Evolutionary conservation across 345 rosid species (phyloP), one percentile per base, ranked within the genome.

Genomic region (Reutealis trisperma): DNA sequence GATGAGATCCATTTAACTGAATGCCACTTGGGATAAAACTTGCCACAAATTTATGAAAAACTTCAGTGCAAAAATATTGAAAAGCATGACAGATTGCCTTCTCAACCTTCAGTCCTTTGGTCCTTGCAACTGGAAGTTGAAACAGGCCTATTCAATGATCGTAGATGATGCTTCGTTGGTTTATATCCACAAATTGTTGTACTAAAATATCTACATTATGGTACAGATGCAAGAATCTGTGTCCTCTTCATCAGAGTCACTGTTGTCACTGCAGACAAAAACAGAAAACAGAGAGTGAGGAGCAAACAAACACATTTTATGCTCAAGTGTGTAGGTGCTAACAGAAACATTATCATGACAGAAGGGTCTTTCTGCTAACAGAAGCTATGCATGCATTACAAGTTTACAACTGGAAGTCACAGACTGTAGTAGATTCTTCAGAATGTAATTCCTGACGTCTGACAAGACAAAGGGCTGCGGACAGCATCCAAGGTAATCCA

Each of bases 171-270:
- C 59, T 60, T 12, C n/a, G 15, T 57, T 42, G 67, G 69, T 30
- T 24, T 41, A 49, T 52, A 70, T 72, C 70, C 71, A 66, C 77
- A 70, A 54, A 66, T 68, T 41, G 54, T 27, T 70, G 67, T 55
- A 69, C 78, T 75, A 49, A 52, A 45, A 24, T 57, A 79, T 70
- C 90, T 92, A 95, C 99, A 96, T 93, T 84, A 96, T 87, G 67
- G 79, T 86, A 85, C 99, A 96, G 60, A 89, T 78, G 85, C 99
- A 96, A 73, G 94, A 74, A 81, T 96, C 98, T 21, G 88, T 62
- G 63, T 93, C 94, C 64, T 91, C 98, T 6, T 90, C 99, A 5
- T 93, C 99, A 45, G 93, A 80, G 71, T 96, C 96, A 58, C 96
- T 89, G 11, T 77, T 85, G 64, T 96, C 99, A 76, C 99, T 96